Conservation (phyloP, 2,329 filamentous ascomycete genomes). For the Dryadomyces sulphureus region DNA sequence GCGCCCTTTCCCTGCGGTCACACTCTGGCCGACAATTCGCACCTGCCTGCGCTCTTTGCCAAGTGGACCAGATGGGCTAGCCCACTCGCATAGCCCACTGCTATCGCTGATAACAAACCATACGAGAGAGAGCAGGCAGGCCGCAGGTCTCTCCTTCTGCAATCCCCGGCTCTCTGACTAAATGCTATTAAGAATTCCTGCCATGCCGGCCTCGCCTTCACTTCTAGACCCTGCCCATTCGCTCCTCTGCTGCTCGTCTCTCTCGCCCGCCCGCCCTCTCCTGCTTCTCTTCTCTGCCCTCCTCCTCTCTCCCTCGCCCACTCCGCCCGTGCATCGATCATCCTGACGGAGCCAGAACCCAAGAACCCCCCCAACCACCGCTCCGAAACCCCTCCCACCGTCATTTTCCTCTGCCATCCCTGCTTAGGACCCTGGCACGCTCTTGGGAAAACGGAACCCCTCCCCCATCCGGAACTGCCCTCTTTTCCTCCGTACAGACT, state of each 20-base stretch:
- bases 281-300: neutral
- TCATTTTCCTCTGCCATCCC: slow-evolving; percentile 2
- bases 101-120: slow-evolving; percentile 2
- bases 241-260: neutral
- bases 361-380: slow-evolving; percentile 1
- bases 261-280: neutral
- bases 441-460: neutral
- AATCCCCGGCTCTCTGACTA: too few relatives aligned
- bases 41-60: neutral
- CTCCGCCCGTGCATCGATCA: slow-evolving; percentile 1
- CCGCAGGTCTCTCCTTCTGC: too few relatives aligned
- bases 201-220: too few relatives aligned
- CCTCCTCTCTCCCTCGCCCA: neutral
- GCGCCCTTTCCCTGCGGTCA: too few relatives aligned
- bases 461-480: neutral
- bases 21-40: neutral
- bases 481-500: too few relatives aligned
- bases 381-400: slow-evolving; percentile 4
- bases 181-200: too few relatives aligned
- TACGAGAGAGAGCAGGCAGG: neutral
- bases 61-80: neutral
- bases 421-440: neutral
- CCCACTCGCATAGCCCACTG: neutral
- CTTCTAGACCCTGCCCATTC: neutral
- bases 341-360: neutral